Evolutionary conservation across 768 basidiomycete species (phyloP), one percentile per base, ranked within the genome.

Genomic region (Suillus bovinus): DNA sequence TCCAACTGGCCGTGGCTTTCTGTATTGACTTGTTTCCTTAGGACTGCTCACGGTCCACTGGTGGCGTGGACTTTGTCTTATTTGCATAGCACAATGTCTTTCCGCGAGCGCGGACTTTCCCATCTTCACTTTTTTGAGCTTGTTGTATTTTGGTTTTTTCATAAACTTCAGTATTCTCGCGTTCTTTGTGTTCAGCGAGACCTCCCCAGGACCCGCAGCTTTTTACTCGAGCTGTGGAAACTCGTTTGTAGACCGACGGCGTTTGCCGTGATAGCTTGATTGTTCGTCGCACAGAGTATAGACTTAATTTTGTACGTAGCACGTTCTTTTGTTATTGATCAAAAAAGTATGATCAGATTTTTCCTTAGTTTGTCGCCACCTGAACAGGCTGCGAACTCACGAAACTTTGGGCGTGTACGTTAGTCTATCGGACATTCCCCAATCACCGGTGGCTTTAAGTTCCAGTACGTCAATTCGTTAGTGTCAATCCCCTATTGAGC

Each of bases 401-500:
- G 8, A 50, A 24, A 20, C n/a, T n/a, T n/a, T n/a, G 31, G 38
- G 38, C 38, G 5, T 39, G 27, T 56, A 56, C 54, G 54, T 56
- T 27, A 56, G 24, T 20, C 17, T 56, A 14, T 1, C 24, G 27
- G 38, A 27, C 11, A 27, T 29, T 29, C 17, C 16, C 17, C 24
- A 39, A 56, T 39, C 1, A 27, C 11, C 36, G 27, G 24, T 36
- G 38, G 17, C 24, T 41, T 16, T 55, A 20, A 39, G 36, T 39
- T 16, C 27, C 27, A 56, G 55, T 56, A 39, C 55, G 55, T 39
- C 36, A 56, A 55, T 27, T 56, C 24, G 10, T 27, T 11, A 24
- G 24, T 38, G 54, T 56, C 34, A 38, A 38, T 27, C 54, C 24
- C 24, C 55, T 38, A 56, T 27, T 39, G 36, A 56, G 54, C 24